Conservation (phyloP, 495 filamentous ascomycete genomes). For the Penicillium ochrochloron region DNA sequence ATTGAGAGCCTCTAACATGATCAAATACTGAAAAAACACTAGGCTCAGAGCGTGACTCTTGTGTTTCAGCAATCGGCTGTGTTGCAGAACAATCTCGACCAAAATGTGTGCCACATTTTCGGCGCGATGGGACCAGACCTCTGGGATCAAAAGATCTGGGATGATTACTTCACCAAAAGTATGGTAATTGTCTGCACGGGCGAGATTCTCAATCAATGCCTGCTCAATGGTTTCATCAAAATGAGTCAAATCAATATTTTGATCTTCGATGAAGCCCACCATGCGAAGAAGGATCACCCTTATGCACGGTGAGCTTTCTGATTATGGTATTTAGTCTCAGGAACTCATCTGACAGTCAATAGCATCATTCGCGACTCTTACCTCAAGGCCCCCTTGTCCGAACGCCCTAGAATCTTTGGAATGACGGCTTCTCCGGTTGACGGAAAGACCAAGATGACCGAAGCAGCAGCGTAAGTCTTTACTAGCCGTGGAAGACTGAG, state of each 20-base stretch:
- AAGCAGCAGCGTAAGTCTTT: slow-evolving; percentile 62
- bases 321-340: neutral
- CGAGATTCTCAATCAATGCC: slow-evolving; percentile 77
- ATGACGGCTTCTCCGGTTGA: slow-evolving; percentile 99
- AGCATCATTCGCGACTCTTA: slow-evolving; percentile 91
- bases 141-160: slow-evolving; percentile 72
- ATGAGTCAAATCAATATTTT: slow-evolving; percentile 89
- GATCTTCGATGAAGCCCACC: slow-evolving; percentile 96
- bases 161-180: slow-evolving; percentile 65
- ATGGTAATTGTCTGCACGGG: slow-evolving; percentile 95
- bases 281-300: slow-evolving; percentile 91
- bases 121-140: slow-evolving; percentile 73
- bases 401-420: slow-evolving; percentile 82
- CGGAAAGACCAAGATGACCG: slow-evolving; percentile 68
- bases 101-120: slow-evolving; percentile 76
- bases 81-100: slow-evolving; percentile 80
- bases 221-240: slow-evolving; percentile 78
- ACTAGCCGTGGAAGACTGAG: neutral
- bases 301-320: slow-evolving; percentile 66
- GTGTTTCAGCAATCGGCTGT: slow-evolving; percentile 91
- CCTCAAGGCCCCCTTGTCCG: slow-evolving; percentile 44
- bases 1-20: neutral
- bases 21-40: slow-evolving; percentile 9
- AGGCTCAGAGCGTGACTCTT: slow-evolving; percentile 87
- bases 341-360: neutral